Conservation (phyloP, 176 grass and related monocot species). For the Paspalum notatum region DNA sequence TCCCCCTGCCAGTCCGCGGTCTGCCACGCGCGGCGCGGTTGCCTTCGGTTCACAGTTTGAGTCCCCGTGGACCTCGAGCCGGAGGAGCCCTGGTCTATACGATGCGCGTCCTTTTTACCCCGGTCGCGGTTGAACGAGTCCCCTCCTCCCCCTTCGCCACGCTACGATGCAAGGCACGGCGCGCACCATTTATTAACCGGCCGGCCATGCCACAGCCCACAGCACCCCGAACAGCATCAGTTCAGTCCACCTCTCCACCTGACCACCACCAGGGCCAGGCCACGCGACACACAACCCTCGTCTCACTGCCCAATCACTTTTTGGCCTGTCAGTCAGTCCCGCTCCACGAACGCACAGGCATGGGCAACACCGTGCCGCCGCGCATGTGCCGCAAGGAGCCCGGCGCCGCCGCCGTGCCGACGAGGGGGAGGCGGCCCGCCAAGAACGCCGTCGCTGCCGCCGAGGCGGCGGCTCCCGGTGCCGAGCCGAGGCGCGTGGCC, state of each 20-base stretch:
- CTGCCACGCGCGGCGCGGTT: too few relatives aligned
- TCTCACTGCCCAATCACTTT: neutral
- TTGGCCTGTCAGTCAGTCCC: neutral
- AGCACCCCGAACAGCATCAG: too few relatives aligned
- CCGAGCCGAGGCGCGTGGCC: neutral
- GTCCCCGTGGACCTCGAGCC: neutral
- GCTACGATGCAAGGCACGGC: neutral
- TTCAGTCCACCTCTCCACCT: too few relatives aligned
- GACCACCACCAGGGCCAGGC: too few relatives aligned
- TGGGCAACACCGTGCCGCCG: constrained; percentile 44
- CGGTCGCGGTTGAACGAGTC: neutral
- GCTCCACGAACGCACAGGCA: neutral
- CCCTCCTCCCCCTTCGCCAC: neutral
- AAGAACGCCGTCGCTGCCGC: neutral
- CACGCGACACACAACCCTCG: neutral
- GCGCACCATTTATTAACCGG: neutral
- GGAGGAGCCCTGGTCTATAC: too few relatives aligned
- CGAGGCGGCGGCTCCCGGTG: neutral
- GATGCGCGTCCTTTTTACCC: constrained; percentile 1
- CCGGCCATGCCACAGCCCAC: too few relatives aligned
- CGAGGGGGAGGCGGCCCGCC: neutral
- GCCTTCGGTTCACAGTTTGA: neutral
- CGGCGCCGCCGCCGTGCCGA: neutral
- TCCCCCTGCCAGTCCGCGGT: too few relatives aligned
- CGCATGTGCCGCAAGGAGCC: constrained; percentile 11